These are phyloP conservation scores for Cladophialophora immunda DNA, from an alignment of 2,329 filamentous ascomycete genomes.

Conservation along the genomic window DNA sequence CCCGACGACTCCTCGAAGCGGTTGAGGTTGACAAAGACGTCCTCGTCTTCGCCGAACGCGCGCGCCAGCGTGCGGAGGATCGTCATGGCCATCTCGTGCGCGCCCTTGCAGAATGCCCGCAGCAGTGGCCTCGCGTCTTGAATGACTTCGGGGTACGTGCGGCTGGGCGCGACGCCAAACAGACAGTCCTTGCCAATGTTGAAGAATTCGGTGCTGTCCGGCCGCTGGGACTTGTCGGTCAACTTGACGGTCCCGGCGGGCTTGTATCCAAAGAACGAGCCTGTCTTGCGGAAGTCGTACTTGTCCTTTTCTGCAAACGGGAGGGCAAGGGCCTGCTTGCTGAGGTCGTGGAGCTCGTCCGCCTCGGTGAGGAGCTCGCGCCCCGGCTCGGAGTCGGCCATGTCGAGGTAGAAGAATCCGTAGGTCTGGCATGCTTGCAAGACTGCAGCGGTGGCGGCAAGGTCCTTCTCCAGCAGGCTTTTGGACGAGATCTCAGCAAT, in stretches of 20 bases:
- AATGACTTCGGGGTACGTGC: slow-evolving; percentile 14
- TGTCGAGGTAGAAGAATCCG: slow-evolving; percentile 66
- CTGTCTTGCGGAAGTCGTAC: slow-evolving; percentile 31
- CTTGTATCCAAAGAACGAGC: slow-evolving; percentile 44
- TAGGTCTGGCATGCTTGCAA: slow-evolving; percentile 53
- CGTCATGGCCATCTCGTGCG: slow-evolving; percentile 36
- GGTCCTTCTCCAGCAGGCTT: slow-evolving; percentile 48
- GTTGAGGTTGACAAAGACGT: slow-evolving; percentile 36
- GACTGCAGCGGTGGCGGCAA: slow-evolving; percentile 46
- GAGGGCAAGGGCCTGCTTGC: slow-evolving; percentile 59
- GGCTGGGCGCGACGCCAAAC: slow-evolving; percentile 12
- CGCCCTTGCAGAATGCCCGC: slow-evolving; percentile 26
- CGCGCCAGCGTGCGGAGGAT: slow-evolving; percentile 37
- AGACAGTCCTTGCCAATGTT: slow-evolving; percentile 28
- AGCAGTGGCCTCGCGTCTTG: slow-evolving; percentile 17
- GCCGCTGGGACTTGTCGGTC: slow-evolving; percentile 35
- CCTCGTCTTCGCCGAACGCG: slow-evolving; percentile 34
- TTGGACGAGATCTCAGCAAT: slow-evolving; percentile 51
- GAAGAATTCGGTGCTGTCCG: slow-evolving; percentile 39
- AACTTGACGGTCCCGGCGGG: slow-evolving; percentile 25
- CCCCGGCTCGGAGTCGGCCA: slow-evolving; percentile 49
- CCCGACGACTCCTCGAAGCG: slow-evolving; percentile 49
- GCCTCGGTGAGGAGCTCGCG: slow-evolving; percentile 51
- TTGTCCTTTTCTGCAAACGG: slow-evolving; percentile 41
- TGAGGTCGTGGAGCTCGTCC: slow-evolving; percentile 55